These are phyloP conservation scores for Gastrodia elata DNA, from an alignment of 106 monocot species.

Conservation along the genomic window DNA sequence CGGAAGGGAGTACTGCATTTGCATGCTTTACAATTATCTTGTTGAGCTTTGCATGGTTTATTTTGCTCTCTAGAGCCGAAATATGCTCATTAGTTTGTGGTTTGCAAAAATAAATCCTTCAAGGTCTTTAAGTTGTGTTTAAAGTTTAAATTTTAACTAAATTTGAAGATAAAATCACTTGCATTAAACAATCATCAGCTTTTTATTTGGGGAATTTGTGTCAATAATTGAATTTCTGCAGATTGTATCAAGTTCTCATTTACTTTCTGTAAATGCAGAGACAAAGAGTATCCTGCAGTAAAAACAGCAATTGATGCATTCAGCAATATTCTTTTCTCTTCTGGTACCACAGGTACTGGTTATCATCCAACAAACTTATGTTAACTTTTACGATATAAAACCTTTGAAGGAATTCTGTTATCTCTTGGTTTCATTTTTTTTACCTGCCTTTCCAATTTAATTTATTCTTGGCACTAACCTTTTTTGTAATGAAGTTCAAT, in stretches of 20 bases:
- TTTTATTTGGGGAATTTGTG: background rate
- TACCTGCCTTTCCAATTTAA: background rate
- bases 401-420: background rate
- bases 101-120: background rate
- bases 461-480: background rate
- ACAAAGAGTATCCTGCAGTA: constrained; percentile 36
- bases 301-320: constrained; percentile 64
- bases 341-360: constrained; percentile 82
- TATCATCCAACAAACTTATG: background rate
- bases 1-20: background rate
- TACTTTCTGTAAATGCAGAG: constrained; percentile 26
- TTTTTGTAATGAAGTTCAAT: background rate
- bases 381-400: background rate
- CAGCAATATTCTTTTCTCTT: constrained; percentile 93
- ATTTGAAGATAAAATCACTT: background rate
- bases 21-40: background rate
- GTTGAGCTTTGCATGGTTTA: background rate
- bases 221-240: background rate
- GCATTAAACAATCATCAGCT: background rate
- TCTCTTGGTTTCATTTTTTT: background rate
- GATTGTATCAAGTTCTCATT: background rate
- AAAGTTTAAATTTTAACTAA: background rate
- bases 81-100: background rate
- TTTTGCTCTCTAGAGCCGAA: background rate
- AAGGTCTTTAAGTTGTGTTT: background rate